phyloP scores from a whole-genome alignment of 345 rosid genomes.

The Eucalyptus sideroxylon region DNA sequence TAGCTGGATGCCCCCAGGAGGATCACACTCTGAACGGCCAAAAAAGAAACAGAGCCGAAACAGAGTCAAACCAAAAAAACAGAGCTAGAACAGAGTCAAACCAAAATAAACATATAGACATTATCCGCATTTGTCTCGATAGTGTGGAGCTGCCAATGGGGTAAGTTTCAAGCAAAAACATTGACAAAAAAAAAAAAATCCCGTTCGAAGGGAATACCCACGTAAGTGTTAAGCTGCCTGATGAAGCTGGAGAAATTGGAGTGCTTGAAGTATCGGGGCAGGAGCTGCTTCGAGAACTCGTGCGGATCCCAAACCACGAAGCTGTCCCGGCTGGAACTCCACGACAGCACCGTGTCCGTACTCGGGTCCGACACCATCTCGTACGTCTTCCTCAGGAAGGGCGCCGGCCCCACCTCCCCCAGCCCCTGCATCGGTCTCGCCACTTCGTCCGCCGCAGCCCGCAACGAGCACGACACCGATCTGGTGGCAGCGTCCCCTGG shows the following conservation, averaged over 20 bases:
- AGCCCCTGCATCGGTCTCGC: too few relatives aligned
- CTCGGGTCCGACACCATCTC: too few relatives aligned
- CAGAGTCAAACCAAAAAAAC: not conserved
- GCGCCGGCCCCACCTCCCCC: too few relatives aligned
- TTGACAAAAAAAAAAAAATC: too few relatives aligned
- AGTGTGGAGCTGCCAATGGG: not conserved
- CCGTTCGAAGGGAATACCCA: not conserved
- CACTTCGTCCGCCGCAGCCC: too few relatives aligned
- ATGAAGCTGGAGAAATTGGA: conserved; percentile 59
- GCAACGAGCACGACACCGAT: too few relatives aligned
- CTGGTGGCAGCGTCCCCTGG: too few relatives aligned
- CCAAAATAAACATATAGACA: not conserved
- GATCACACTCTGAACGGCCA: not conserved
- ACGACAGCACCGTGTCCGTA: conserved; percentile 32
- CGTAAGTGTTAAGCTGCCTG: conserved; percentile 61
- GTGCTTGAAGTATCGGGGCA: conserved; percentile 66
- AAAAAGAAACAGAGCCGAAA: too few relatives aligned
- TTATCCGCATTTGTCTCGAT: not conserved
- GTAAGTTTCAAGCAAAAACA: not conserved
- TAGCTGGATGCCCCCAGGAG: not conserved
- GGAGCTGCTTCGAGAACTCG: conserved; percentile 21
- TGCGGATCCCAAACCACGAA: conserved; percentile 43
- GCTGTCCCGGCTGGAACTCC: conserved; percentile 29
- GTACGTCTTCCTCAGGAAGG: too few relatives aligned
- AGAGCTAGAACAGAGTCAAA: not conserved